Percentiles rank a stretch among this genome's conserved stretches.
phyloP scores from a whole-genome alignment of 441 rosid genomes.

The Lepidium campestre region DNA sequence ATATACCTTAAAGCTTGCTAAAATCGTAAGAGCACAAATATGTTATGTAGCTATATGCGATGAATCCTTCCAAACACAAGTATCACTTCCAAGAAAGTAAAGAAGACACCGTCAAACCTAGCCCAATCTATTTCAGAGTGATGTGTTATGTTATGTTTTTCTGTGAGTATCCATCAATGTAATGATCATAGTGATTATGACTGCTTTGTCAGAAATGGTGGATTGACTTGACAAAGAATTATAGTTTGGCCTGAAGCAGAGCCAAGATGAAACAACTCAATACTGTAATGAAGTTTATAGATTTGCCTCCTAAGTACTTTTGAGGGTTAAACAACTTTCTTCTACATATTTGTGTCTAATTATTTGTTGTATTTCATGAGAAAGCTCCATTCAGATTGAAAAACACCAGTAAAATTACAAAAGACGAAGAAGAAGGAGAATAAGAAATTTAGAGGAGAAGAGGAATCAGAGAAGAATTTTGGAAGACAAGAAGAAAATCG shows the following conservation, averaged over 20 bases:
- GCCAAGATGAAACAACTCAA: not conserved
- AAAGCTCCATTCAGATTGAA: not conserved
- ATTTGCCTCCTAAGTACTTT: not conserved
- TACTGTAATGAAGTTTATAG: not conserved
- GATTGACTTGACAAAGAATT: not conserved
- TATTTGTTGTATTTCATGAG: not conserved
- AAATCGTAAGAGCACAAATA: not conserved
- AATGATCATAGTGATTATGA: not conserved
- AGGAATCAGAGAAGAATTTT: too few species aligned
- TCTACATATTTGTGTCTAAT: not conserved
- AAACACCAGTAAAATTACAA: not conserved
- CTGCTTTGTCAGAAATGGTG: not conserved
- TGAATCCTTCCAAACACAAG: slow-evolving; percentile 90
- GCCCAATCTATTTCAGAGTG: slow-evolving; percentile 60
- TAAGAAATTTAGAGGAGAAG: too few species aligned
- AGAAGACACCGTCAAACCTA: slow-evolving; percentile 84
- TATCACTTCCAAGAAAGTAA: slow-evolving; percentile 74
- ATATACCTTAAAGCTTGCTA: not conserved
- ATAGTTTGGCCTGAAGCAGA: not conserved
- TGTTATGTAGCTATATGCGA: slow-evolving; percentile 63
- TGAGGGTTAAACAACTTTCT: not conserved
- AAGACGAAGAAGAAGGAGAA: too few species aligned
- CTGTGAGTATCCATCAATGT: not conserved
- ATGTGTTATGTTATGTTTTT: not conserved
- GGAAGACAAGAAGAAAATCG: too few species aligned